Percentiles rank a stretch among this genome's conserved stretches.
These are phyloP conservation scores for Hygrophoropsis aurantiaca DNA, from an alignment of 768 basidiomycete genomes.

Conservation along the genomic window DNA sequence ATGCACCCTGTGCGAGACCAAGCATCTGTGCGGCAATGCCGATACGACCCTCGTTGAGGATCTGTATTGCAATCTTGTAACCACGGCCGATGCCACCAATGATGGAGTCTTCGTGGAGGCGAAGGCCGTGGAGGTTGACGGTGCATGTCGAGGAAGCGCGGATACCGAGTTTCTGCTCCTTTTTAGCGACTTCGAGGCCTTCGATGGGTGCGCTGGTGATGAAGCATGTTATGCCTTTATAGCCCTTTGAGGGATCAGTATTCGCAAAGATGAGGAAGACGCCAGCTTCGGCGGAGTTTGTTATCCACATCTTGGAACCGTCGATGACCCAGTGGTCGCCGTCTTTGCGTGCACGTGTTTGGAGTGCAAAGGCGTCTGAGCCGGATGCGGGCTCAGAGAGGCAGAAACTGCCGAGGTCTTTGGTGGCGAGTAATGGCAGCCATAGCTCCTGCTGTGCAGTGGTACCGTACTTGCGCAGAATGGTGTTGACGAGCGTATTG, in stretches of 20 bases:
- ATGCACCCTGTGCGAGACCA: constrained; percentile 95
- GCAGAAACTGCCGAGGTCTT: constrained; percentile 95
- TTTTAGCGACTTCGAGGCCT: constrained; percentile 95
- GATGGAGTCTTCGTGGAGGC: constrained; percentile 80
- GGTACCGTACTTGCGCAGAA: constrained; percentile 83
- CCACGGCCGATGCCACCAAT: constrained; percentile 91
- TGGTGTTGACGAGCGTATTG: constrained; percentile 97
- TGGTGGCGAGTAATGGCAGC: constrained; percentile 79
- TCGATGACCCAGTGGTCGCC: constrained; percentile 86
- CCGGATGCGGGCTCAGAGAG: constrained; percentile 91
- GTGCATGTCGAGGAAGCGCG: constrained; percentile 94
- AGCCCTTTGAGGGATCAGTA: constrained; percentile 86
- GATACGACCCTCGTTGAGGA: constrained; percentile 94
- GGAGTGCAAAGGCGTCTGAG: constrained; percentile 95
- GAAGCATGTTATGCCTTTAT: constrained; percentile 99
- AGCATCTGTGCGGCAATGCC: constrained; percentile 99
- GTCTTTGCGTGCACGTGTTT: constrained; percentile 87
- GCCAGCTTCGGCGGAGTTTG: constrained; percentile 90
- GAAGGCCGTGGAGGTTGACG: constrained; percentile 92
- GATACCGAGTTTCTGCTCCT: constrained; percentile 98
- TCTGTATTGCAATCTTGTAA: constrained; percentile 98
- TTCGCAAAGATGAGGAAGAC: constrained; percentile 95
- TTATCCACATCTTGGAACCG: constrained; percentile 99
- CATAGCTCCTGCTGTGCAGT: constrained; percentile 86
- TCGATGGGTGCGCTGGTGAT: constrained; percentile 94